Percentiles rank a stretch among this genome's conserved stretches.
phyloP scores from a whole-genome alignment of 179 eudicot species.

The Corrigiola litoralis region DNA sequence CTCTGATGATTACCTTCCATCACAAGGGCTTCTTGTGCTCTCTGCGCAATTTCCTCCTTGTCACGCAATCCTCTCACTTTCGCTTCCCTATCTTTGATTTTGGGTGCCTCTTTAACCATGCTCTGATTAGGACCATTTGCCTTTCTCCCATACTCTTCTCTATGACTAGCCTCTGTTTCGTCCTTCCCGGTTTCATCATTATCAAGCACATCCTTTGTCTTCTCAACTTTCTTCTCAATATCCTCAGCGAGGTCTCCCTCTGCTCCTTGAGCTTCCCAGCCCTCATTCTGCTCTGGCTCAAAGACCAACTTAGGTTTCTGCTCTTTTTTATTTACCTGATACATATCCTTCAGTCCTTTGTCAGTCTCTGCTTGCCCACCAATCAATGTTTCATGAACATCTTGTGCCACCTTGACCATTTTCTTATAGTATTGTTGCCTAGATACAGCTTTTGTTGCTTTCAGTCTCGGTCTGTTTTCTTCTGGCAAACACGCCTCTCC shows the following conservation, averaged over 20 bases:
- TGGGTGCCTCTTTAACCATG: constrained; percentile 12
- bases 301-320: constrained; percentile 13
- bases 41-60: constrained; percentile 2
- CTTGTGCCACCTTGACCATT: constrained; percentile 37
- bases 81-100: constrained; percentile 10
- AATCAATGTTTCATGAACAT: constrained; percentile 24
- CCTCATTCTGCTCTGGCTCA: constrained; percentile 18
- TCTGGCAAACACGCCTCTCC: constrained; percentile 26
- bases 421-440: constrained; percentile 40
- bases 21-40: not conserved
- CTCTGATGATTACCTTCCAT: constrained; percentile 19
- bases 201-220: constrained; percentile 12
- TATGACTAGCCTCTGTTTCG: constrained; percentile 19
- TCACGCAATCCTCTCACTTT: constrained; percentile 6
- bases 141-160: constrained; percentile 11
- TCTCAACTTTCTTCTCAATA: constrained; percentile 9
- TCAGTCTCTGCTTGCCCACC: constrained; percentile 31
- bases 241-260: constrained; percentile 14
- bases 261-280: constrained; percentile 14
- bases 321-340: constrained; percentile 17
- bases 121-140: constrained; percentile 7
- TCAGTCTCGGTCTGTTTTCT: constrained; percentile 34
- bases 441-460: constrained; percentile 29
- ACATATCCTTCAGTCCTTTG: constrained; percentile 22
- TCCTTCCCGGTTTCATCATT: constrained; percentile 19